A percentile compares a stretch with the other conserved stretches of the same genome.
Conservation (phyloP, 1,284 basidiomycete species). For the Ganoderma leucocontextum region DNA sequence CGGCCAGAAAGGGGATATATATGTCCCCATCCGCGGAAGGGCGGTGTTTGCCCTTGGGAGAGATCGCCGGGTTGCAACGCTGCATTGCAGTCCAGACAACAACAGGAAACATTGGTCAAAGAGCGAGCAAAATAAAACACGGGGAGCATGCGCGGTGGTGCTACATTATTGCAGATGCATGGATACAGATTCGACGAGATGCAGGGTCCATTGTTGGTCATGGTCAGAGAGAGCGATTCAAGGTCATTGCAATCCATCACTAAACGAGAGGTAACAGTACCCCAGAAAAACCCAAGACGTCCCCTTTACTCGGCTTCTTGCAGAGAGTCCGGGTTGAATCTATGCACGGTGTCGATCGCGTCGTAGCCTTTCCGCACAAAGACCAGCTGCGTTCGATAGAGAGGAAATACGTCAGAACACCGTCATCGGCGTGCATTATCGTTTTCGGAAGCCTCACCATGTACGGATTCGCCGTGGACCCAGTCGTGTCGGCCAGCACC, state of each 20-base stretch:
- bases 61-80: no score
- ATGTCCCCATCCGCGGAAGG: no score
- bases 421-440: background rate
- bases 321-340: conserved; percentile 49
- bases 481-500: conserved; percentile 82
- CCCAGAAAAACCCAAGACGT: no score
- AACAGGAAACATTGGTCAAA: no score
- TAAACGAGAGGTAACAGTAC: background rate
- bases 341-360: conserved; percentile 80
- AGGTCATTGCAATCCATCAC: background rate
- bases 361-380: conserved; percentile 79
- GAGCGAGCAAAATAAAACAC: background rate
- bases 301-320: conserved; percentile 30
- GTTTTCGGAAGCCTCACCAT: conserved; percentile 57
- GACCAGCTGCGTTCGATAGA: conserved; percentile 63
- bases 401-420: background rate
- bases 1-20: no score
- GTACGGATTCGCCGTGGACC: conserved; percentile 84
- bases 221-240: background rate
- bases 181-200: conserved; percentile 6
- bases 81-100: background rate
- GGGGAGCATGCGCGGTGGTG: background rate
- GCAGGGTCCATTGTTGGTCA: background rate
- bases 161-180: conserved; percentile 7
- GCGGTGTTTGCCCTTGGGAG: no score